Evolutionary conservation across 163 green algal genomes (phyloP), one percentile per base, ranked within the genome.

Genomic region (Scenedesmus sp.): DNA sequence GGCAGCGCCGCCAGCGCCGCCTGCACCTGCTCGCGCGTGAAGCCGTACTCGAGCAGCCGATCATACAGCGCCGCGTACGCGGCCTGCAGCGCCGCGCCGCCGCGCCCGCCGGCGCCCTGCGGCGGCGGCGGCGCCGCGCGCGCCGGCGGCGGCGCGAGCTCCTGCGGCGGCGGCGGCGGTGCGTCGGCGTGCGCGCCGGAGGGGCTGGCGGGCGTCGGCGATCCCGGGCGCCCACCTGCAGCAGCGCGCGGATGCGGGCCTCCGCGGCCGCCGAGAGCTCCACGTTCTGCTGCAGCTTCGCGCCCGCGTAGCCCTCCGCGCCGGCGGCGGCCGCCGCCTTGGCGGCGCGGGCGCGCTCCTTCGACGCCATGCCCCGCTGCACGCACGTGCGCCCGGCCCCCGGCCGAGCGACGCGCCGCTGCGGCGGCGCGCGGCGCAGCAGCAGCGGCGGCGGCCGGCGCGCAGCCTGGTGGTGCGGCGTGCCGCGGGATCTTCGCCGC

Each of bases 11-110:
- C 39, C 44, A 83, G 64, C 18, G 63, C 75, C 20, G 15, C 4
- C 45, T 77, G 64, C 36, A 83, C 64, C 9, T 77, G 64, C 1
- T 77, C 42, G 1, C 10, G n/a, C 2, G 0, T 48, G 29, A 83
- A 83, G 65, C 75, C 75, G 42, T 77, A 71, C 6, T 76, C 75
- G 1, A 72, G 29, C 36, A 83, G 75, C 45, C 34, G 45, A 7
- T 83, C 64, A n/a, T 83, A 83, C 3, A 64, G 31, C 1, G 17
- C 3, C 13, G 56, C 65, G 42, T 72, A 71, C 28, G 69, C 50
- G 39, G 62, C 54, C 65, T 83, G 64, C 44, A 83, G 44, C 22
- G n/a, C n/a, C n/a, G n/a, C n/a, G n/a, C n/a, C n/a, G n/a, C n/a
- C n/a, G n/a, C n/a, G n/a, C n/a, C n/a, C n/a, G n/a, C n/a, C n/a